phyloP scores from a whole-genome alignment of 1,284 basidiomycete genomes.

The Sphagnurus paluster region DNA sequence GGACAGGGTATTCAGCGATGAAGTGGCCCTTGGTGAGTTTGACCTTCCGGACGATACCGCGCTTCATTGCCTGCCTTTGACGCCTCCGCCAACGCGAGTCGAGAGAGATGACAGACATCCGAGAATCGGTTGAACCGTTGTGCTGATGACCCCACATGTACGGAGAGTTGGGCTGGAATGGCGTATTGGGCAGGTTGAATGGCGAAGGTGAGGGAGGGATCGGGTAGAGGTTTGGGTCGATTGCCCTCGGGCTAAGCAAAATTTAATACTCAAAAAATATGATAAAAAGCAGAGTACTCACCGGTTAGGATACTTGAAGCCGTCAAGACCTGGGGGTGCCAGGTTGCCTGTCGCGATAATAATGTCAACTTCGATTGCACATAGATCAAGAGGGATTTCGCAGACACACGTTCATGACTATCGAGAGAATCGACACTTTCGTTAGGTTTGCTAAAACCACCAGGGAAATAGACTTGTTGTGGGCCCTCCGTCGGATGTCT shows the following conservation, averaged over 20 bases:
- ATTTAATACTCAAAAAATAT: background rate
- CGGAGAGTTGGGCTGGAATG: constrained; percentile 20
- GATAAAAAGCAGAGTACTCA: constrained; percentile 5
- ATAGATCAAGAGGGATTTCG: constrained; percentile 2
- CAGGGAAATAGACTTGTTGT: constrained; percentile 23
- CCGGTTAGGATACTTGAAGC: constrained; percentile 15
- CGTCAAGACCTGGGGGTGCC: constrained; percentile 16
- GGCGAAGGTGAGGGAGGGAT: constrained; percentile 21
- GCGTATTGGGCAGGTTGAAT: constrained; percentile 22
- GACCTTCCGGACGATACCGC: constrained; percentile 78
- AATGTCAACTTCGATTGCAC: background rate
- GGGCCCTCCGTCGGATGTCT: constrained; percentile 17
- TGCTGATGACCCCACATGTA: constrained; percentile 18
- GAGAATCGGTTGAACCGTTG: constrained; percentile 18
- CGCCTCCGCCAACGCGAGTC: constrained; percentile 62
- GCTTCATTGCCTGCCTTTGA: constrained; percentile 72
- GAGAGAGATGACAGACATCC: constrained; percentile 29
- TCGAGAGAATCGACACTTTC: constrained; percentile 21
- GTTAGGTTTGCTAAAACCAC: constrained; percentile 20
- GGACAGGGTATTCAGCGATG: constrained; percentile 80
- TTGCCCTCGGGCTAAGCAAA: constrained; percentile 18
- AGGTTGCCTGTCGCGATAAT: constrained; percentile 9
- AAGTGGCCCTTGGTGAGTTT: constrained; percentile 85
- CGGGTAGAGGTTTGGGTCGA: constrained; percentile 23
- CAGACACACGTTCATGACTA: constrained; percentile 18